Base-by-base conservation (phyloP, 2,329 filamentous ascomycete species). In the Curvularia lunata region DNA sequence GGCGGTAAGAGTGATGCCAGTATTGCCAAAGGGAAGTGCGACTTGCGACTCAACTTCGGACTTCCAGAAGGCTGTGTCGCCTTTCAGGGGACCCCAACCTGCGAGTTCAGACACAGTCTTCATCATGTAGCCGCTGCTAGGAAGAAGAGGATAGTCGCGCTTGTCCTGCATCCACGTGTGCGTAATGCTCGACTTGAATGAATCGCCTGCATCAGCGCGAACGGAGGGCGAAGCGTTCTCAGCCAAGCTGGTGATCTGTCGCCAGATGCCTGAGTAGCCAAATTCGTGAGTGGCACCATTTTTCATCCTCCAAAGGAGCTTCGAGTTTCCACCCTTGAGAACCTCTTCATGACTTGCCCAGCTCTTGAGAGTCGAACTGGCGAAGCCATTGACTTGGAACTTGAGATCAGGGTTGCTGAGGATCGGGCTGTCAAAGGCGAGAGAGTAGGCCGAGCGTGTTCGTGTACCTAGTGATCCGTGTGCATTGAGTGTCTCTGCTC, bases 291-390 rank as follows among this genome's bases (percentile, higher is more conserved):
- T 84, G 65, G 91, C 87, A 43, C 88, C 87, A 48, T 82, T 79
- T 47, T 74, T 71, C 10, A 85, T 87, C 37, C 88, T 78, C 90
- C 91, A 98, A 38, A 88, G 86, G 40, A 97, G 82, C 64, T 91
- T 92, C 12, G 90, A 81, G 67, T 86, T 88, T 19, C 86, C 92
- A 16, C 93, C 92, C 71, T 89, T 91, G 19, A 96, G 80, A 3
- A 89, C 87, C 78, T 99, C 94, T 69, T 98, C 94, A 73, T 99
- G 94, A 63, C 91, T 95, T 21, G 95, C 92, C 91, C 92, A 98
- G 12, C 88, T 86, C 78, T 98, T 97, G 61, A 94, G 86, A 0
- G 91, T 96, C 43, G 91, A 88, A 61, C 91, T 96, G 9, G 90
- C 88, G 43, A 97, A 81, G 1, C 85, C 92, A 65, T 96, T 93